Evolutionary conservation across 129 eudicot genomes (phyloP), one percentile per base, ranked within the genome.

Genomic region (Logfia minima): DNA sequence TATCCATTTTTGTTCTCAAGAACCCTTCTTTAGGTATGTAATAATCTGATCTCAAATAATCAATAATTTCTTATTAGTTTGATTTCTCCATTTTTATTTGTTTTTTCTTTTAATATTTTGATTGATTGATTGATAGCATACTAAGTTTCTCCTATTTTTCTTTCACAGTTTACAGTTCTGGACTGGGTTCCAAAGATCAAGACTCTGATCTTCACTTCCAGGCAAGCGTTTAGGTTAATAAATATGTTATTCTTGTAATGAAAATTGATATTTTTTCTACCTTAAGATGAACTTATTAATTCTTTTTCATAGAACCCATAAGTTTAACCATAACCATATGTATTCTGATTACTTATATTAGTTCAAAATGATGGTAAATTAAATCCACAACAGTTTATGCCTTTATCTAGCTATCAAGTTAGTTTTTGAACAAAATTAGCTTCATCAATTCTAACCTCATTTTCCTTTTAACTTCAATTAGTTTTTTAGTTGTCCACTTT

Each of bases 21-120:
- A 80, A 66, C 71, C 74, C 78, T 71, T 72, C 68, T 58, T 68
- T 72, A 71, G 79, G 87, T 84, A 77, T 35, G 72, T 62, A 28
- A 68, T 62, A 28, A 60, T 59, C 71, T 66, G 39, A 35, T 37
- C 72, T 52, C 66, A 60, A 45, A 28, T 39, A 62, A 11, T 23
- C 11, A 26, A 55, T 71, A 3, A 14, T 70, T 53, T 29, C 28
- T 60, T 10, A 24, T 66, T 31, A 10, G 4, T 24, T 51, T 35
- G 2, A 26, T 26, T 26, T 55, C 75, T 66, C 23, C 22, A 21
- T 32, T 56, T 61, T 39, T 28, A 18, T 58, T 2, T 58, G 29
- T 13, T 76, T 11, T 24, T 17, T 59, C 53, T 21, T 32, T 1
- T 24, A n/a, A n/a, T n/a, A n/a, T n/a, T n/a, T n/a, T n/a, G n/a